Base-by-base conservation (phyloP, 805 yeast species). In the Candida berthetii region DNA sequence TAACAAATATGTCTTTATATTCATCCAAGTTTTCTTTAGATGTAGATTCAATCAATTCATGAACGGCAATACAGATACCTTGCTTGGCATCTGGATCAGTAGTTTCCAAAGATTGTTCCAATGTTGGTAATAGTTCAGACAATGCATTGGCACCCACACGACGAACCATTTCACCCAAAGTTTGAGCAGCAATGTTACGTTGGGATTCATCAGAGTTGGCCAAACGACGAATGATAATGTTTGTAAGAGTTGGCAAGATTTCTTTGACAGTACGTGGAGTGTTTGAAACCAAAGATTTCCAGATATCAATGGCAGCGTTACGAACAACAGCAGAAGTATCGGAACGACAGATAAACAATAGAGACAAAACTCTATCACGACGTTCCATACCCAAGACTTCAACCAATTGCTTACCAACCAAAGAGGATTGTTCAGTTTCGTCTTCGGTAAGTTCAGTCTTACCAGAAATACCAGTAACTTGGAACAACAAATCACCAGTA, bases 251-350 rank as follows among this genome's bases (percentile, higher is more conserved):
- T 25, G 96, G 95, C 47, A 93, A 64, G 46, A 93, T 88, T 61
- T 90, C 97, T 68, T 86, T 91, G 37, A 93, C 84, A 3, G 96
- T 86, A 57, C 85, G 80, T 35, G 99, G 98, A 18, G 99, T 93
- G 60, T 93, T 93, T 37, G 96, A 85, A 39, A 93, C 97, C 57
- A 93, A 71, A 0, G 96, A 88, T 66, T 90, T 90, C 99, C 99
- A 93, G 37, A 93, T 88, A 54, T 93, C 96, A 45, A 87, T 78
- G 11, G 98, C 82, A 20, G 95, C 85, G 49, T 80, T 80, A 54
- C 99, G 81, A 22, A 93, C 99, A 49, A 81, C 72, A 51, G 87
- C 87, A 31, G 93, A 77, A 32, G 81, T 77, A 68, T 93, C 99
- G 13, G 96, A 86, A 62, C 99, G 89, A 62, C 97, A 90, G 28